A percentile compares a stretch with the other conserved stretches of the same genome.
phyloP scores from a whole-genome alignment of 2,329 filamentous ascomycete species.

The Coniochaeta hoffmannii region DNA sequence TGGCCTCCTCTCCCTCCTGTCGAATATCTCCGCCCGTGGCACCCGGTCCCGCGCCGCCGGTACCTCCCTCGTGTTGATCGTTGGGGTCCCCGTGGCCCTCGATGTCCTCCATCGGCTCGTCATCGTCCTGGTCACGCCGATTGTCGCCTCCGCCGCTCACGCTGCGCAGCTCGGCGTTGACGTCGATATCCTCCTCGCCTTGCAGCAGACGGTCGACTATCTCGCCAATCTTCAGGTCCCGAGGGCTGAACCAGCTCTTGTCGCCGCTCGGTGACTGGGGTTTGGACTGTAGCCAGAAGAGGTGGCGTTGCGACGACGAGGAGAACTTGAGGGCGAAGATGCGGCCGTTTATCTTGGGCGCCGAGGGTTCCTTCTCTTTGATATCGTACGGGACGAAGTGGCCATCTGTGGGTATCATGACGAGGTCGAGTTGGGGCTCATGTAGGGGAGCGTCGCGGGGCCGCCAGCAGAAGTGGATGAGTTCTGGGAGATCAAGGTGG shows the following conservation, averaged over 20 bases:
- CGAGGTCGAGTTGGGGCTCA: slow-evolving; percentile 75
- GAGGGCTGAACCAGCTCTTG: slow-evolving; percentile 70
- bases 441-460: slow-evolving; percentile 64
- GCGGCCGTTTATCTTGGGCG: slow-evolving; percentile 71
- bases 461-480: slow-evolving; percentile 97
- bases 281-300: slow-evolving; percentile 96
- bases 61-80: slow-evolving; percentile 51
- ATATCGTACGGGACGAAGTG: slow-evolving; percentile 76
- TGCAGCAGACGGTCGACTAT: slow-evolving; percentile 80
- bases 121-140: slow-evolving; percentile 40
- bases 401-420: slow-evolving; percentile 89
- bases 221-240: slow-evolving; percentile 80
- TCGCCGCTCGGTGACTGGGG: slow-evolving; percentile 64
- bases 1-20: slow-evolving; percentile 78
- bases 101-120: slow-evolving; percentile 74
- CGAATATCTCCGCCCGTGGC: slow-evolving; percentile 88
- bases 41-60: slow-evolving; percentile 75
- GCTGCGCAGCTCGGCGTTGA: slow-evolving; percentile 62
- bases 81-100: slow-evolving; percentile 55
- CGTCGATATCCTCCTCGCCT: slow-evolving; percentile 74
- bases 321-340: slow-evolving; percentile 91
- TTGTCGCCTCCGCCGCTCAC: slow-evolving; percentile 43
- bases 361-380: slow-evolving; percentile 45
- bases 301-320: slow-evolving; percentile 81
- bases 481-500: slow-evolving; percentile 44